Conservation (phyloP, 2,329 filamentous ascomycete genomes). For the Fusarium pilosicola region DNA sequence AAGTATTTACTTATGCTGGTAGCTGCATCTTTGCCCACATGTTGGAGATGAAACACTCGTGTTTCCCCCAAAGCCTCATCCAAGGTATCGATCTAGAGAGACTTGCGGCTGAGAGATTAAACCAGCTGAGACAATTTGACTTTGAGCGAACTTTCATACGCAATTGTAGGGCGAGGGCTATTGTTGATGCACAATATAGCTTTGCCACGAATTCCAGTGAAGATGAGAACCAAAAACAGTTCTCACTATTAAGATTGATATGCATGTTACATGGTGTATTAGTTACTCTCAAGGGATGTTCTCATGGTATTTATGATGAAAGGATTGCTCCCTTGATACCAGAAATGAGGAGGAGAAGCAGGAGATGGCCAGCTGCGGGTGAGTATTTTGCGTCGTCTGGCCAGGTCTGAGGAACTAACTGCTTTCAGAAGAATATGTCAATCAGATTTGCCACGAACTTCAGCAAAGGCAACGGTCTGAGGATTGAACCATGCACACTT, state of each 20-base stretch:
- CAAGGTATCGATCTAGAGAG: no score
- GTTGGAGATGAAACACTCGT: neutral
- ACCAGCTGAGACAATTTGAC: no score
- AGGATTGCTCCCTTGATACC: fast-evolving
- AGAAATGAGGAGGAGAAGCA: neutral
- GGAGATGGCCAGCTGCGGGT: neutral
- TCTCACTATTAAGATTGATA: neutral
- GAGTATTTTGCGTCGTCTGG: neutral
- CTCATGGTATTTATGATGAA: no score
- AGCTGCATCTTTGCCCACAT: neutral
- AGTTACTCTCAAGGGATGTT: no score
- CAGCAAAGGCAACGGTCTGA: neutral
- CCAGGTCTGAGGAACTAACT: no score
- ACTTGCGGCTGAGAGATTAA: no score
- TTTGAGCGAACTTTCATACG: no score
- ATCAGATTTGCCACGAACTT: neutral
- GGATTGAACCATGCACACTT: neutral
- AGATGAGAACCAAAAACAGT: fast-evolving
- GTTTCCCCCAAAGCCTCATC: no score
- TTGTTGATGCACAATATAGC: fast-evolving
- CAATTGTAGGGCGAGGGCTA: fast-evolving
- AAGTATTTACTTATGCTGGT: neutral
- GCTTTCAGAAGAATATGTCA: neutral
- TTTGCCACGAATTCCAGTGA: fast-evolving
- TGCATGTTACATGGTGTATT: neutral